These are phyloP conservation scores for Spinacia oleracea DNA, from an alignment of 179 eudicot species.

Conservation along the genomic window DNA sequence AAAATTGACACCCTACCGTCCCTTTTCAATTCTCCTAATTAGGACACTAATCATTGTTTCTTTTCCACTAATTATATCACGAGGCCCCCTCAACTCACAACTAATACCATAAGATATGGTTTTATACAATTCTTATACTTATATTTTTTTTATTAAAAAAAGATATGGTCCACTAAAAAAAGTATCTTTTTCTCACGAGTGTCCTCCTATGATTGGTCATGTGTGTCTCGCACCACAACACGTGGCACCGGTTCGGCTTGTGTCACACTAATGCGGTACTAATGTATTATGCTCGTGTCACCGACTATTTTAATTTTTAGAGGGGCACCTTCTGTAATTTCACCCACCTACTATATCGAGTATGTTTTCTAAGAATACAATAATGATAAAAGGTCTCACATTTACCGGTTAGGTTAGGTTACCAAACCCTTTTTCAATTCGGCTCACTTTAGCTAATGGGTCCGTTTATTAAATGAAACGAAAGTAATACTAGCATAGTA, in stretches of 20 bases:
- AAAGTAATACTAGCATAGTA: no score
- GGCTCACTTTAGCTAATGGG: no score
- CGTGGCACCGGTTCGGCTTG: constrained; percentile 2
- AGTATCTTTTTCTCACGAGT: constrained; percentile 3
- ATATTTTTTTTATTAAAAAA: no score
- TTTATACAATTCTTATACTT: no score
- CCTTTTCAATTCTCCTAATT: background rate
- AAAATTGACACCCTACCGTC: background rate
- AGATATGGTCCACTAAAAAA: background rate
- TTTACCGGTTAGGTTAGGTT: no score
- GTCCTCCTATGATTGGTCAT: background rate
- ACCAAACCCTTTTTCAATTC: no score
- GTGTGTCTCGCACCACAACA: background rate
- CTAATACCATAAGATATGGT: no score
- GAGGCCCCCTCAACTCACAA: no score
- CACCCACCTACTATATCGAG: background rate
- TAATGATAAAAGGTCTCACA: no score
- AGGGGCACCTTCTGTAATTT: background rate
- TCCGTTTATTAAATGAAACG: no score
- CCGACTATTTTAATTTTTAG: background rate
- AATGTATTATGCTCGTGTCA: constrained; percentile 9
- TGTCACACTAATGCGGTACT: background rate
- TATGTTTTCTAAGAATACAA: no score
- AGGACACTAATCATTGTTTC: background rate
- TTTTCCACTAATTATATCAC: background rate